phyloP scores from a whole-genome alignment of 345 rosid species.

The Salix udensis region DNA sequence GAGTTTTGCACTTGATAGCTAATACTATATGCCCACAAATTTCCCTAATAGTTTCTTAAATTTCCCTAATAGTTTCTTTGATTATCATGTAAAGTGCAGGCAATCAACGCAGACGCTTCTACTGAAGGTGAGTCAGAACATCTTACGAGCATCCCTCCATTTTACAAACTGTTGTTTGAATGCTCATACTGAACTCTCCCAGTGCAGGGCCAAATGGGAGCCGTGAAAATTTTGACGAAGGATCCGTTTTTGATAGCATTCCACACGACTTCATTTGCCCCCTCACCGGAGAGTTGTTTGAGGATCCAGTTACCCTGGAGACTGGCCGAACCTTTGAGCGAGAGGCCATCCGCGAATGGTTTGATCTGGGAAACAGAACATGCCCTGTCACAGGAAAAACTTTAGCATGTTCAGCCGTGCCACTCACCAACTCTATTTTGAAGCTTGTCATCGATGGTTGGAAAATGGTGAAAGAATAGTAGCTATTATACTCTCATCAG shows the following conservation, averaged over 20 bases:
- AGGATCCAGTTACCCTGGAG: constrained; percentile 62
- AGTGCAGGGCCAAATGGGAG: constrained; percentile 30
- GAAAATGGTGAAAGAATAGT: constrained; percentile 23
- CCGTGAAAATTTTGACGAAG: constrained; percentile 23
- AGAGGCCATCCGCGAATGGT: constrained; percentile 50
- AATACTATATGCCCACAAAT: not conserved
- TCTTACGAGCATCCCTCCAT: not conserved
- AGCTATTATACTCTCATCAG: too few relatives aligned
- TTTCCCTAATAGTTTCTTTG: not conserved
- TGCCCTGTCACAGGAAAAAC: constrained; percentile 57
- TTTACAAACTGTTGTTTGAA: constrained; percentile 1
- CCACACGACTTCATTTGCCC: constrained; percentile 53
- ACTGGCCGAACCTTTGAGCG: constrained; percentile 63
- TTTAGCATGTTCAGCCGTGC: constrained; percentile 38
- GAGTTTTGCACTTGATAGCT: not conserved
- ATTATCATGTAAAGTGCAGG: constrained; percentile 20
- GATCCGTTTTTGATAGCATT: constrained; percentile 28
- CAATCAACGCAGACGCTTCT: constrained; percentile 4
- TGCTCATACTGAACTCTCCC: constrained; percentile 16
- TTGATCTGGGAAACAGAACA: constrained; percentile 48
- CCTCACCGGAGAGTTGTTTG: constrained; percentile 46
- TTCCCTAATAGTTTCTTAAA: not conserved
- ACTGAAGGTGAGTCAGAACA: constrained; percentile 35
- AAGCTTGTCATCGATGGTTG: constrained; percentile 46
- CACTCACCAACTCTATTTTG: constrained; percentile 47